Evolutionary conservation across 768 basidiomycete genomes (phyloP).

Genomic region (Pleurotus cornucopiae): DNA sequence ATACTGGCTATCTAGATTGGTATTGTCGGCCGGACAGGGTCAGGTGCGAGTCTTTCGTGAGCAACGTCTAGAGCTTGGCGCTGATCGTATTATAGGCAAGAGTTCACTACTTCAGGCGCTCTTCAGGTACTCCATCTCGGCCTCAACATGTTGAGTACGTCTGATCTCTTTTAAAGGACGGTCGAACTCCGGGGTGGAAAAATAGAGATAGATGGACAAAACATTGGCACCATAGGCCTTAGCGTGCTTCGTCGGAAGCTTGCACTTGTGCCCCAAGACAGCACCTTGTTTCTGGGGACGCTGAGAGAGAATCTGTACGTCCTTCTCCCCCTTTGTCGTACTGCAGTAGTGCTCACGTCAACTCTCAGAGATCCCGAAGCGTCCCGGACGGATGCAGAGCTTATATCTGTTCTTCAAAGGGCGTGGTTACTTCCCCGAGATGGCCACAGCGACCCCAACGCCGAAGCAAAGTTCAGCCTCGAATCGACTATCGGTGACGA

Average conservation of each 20-base stretch:
- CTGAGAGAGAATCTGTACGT: constrained; percentile 44
- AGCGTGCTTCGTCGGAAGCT: constrained; percentile 47
- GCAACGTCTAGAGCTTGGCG: background rate
- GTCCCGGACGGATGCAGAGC: constrained; percentile 51
- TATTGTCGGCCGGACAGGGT: constrained; percentile 45
- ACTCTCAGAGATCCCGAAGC: constrained; percentile 47
- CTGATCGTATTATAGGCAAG: constrained; percentile 31
- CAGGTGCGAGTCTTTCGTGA: constrained; percentile 21
- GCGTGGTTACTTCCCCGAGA: constrained; percentile 55
- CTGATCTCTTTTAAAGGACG: constrained; percentile 30
- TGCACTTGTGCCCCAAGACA: constrained; percentile 69
- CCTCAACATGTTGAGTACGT: background rate
- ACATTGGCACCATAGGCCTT: constrained; percentile 52
- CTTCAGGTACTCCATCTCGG: constrained; percentile 30
- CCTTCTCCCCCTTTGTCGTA: constrained; percentile 38
- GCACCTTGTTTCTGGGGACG: constrained; percentile 48
- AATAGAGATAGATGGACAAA: constrained; percentile 54
- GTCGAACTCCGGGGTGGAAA: constrained; percentile 56
- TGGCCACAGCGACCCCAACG: constrained; percentile 37
- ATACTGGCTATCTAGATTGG: constrained; percentile 27
- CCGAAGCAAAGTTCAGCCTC: constrained; percentile 66
- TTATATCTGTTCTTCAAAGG: constrained; percentile 57
- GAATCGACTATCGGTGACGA: constrained; percentile 60
- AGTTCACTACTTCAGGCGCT: constrained; percentile 55
- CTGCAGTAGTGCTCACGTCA: constrained; percentile 38